Conservation (phyloP, 441 rosid species). For the Gossypium trilobum region DNA sequence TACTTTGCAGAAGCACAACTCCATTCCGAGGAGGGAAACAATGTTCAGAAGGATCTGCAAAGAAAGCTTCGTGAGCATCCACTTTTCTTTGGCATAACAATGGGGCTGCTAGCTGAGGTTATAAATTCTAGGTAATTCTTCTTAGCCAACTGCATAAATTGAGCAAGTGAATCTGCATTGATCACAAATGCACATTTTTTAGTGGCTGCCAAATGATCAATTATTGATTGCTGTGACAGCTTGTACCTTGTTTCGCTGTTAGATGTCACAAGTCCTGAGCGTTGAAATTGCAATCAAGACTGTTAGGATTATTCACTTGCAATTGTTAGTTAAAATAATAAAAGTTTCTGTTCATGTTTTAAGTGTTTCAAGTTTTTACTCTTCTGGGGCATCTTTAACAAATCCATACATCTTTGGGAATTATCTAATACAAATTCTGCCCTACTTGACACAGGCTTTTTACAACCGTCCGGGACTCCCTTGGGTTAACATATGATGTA, state of each 20-base stretch:
- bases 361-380: neutral
- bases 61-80: constrained; percentile 72
- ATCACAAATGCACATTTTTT: constrained; percentile 1
- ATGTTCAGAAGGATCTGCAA: constrained; percentile 33
- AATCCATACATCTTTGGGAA: neutral
- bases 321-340: constrained; percentile 1
- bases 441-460: constrained; percentile 61
- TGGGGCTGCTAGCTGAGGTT: constrained; percentile 95
- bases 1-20: constrained; percentile 45
- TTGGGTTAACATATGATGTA: constrained; percentile 96
- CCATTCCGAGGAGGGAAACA: constrained; percentile 28
- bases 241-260: neutral
- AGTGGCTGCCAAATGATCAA: neutral
- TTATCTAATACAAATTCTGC: neutral
- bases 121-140: constrained; percentile 84
- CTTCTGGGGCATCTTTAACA: neutral
- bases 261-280: neutral
- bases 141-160: constrained; percentile 9
- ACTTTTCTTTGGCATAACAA: constrained; percentile 81
- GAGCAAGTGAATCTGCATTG: constrained; percentile 5
- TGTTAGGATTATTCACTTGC: neutral
- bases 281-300: neutral
- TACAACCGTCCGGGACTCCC: constrained; percentile 94
- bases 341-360: neutral
- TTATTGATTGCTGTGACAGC: constrained; percentile 5